Conservation (phyloP, 2,329 filamentous ascomycete genomes). For the Botryotinia narcissicola region DNA sequence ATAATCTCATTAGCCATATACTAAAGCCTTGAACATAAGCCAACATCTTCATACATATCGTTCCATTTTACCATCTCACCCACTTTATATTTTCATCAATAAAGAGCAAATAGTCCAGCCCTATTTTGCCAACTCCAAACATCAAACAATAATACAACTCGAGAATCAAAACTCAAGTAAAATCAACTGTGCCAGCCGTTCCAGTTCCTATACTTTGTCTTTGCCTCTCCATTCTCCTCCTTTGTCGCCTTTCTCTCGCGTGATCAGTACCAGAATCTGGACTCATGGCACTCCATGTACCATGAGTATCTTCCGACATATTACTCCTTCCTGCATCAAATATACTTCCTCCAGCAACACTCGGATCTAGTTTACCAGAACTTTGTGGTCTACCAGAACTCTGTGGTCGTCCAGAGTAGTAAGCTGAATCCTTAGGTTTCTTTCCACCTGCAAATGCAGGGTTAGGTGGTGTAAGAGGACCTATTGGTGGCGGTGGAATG, state of each 20-base stretch:
- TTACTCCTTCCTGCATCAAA: constrained; percentile 26
- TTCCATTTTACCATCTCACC: neutral
- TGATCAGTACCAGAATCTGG: constrained; percentile 33
- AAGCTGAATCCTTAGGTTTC: constrained; percentile 58
- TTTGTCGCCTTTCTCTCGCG: constrained; percentile 52
- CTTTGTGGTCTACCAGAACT: constrained; percentile 31
- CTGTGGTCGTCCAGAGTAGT: constrained; percentile 53
- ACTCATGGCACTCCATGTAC: constrained; percentile 39
- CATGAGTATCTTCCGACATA: constrained; percentile 36
- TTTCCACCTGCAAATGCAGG: constrained; percentile 54
- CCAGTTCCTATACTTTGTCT: constrained; percentile 35
- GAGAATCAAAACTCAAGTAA: constrained; percentile 1
- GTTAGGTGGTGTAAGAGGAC: constrained; percentile 53
- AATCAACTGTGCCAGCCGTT: constrained; percentile 15
- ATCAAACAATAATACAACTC: constrained; percentile 6
- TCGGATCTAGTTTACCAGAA: constrained; percentile 25
- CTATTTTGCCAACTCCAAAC: constrained; percentile 8
- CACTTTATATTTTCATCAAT: neutral
- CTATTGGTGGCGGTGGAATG: constrained; percentile 35
- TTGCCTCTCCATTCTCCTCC: constrained; percentile 54
- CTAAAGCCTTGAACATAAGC: neutral
- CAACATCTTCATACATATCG: constrained; percentile 9
- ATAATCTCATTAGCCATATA: neutral
- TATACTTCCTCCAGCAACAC: constrained; percentile 26
- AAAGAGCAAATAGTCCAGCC: neutral